phyloP scores from a whole-genome alignment of 2,329 filamentous ascomycete genomes.

The Scleromitrula shiraiana region DNA sequence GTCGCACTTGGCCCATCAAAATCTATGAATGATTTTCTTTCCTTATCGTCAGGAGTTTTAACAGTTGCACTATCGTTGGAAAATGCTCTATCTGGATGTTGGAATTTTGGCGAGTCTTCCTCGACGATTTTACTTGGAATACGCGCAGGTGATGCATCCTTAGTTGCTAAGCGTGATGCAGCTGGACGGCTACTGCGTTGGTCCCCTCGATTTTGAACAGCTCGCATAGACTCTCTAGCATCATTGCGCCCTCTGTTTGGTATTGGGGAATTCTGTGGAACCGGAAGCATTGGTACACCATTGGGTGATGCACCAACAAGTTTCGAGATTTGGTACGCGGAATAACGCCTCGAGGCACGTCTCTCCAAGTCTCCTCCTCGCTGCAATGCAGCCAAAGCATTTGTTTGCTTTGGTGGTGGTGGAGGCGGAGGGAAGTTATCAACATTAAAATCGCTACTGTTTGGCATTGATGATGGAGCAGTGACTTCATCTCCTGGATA shows the following conservation, averaged over 20 bases:
- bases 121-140: slow-evolving; percentile 56
- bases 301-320: slow-evolving; percentile 74
- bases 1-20: slow-evolving; percentile 43
- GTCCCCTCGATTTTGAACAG: slow-evolving; percentile 53
- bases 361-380: slow-evolving; percentile 87
- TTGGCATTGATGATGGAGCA: slow-evolving; percentile 37
- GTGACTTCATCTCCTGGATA: slow-evolving; percentile 56
- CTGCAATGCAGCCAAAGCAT: slow-evolving; percentile 85
- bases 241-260: slow-evolving; percentile 75
- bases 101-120: slow-evolving; percentile 29
- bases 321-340: slow-evolving; percentile 93
- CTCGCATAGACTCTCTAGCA: slow-evolving; percentile 74
- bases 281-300: slow-evolving; percentile 79
- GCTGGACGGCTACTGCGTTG: slow-evolving; percentile 39
- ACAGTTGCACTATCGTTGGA: slow-evolving; percentile 26
- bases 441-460: slow-evolving; percentile 36
- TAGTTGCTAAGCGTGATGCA: slow-evolving; percentile 34
- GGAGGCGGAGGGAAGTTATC: slow-evolving; percentile 67
- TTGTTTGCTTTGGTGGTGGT: slow-evolving; percentile 72
- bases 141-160: slow-evolving; percentile 56
- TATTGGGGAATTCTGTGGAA: slow-evolving; percentile 71
- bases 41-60: slow-evolving; percentile 59
- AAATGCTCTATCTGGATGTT: slow-evolving; percentile 30
- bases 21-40: slow-evolving; percentile 18
- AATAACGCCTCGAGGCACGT: slow-evolving; percentile 86